phyloP scores from a whole-genome alignment of 23 red algal genomes.

The Chondrus crispus region DNA sequence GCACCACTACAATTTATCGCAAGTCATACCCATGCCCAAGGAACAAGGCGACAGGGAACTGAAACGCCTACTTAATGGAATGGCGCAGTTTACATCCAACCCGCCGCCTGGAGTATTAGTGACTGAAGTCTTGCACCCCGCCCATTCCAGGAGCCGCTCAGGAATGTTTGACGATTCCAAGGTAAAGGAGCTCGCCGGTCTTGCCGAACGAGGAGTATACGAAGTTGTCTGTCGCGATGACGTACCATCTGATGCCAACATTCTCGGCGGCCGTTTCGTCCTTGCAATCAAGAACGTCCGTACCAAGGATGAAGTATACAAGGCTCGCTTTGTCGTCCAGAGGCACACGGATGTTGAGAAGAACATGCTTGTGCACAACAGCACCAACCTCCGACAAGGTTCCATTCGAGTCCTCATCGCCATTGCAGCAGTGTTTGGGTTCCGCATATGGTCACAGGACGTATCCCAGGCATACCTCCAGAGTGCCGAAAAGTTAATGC shows the following conservation, averaged over 20 bases:
- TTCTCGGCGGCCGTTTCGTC: constrained; percentile 18
- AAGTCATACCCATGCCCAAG: neutral
- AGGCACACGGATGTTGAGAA: constrained; percentile 7
- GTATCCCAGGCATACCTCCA: constrained; percentile 33
- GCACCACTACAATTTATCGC: neutral
- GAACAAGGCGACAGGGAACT: neutral
- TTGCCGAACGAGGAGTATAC: neutral
- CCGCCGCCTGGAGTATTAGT: neutral
- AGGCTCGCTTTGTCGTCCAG: constrained; percentile 30
- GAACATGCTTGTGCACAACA: neutral
- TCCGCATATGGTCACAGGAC: neutral
- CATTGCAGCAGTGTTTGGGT: neutral
- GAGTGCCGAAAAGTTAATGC: neutral
- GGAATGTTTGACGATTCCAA: neutral
- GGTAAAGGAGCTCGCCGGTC: neutral
- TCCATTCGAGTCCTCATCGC: neutral
- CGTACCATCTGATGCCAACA: constrained; percentile 11
- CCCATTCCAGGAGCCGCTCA: neutral
- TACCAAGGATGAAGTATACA: constrained; percentile 24
- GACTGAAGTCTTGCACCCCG: neutral
- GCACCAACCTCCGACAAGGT: neutral
- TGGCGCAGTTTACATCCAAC: neutral
- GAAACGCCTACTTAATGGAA: neutral
- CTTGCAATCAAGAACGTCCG: constrained; percentile 7
- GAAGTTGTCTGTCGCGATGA: neutral